Evolutionary conservation across 2,329 filamentous ascomycete genomes (phyloP).

Genomic region (Graphilbum ipis-grandicollis): DNA sequence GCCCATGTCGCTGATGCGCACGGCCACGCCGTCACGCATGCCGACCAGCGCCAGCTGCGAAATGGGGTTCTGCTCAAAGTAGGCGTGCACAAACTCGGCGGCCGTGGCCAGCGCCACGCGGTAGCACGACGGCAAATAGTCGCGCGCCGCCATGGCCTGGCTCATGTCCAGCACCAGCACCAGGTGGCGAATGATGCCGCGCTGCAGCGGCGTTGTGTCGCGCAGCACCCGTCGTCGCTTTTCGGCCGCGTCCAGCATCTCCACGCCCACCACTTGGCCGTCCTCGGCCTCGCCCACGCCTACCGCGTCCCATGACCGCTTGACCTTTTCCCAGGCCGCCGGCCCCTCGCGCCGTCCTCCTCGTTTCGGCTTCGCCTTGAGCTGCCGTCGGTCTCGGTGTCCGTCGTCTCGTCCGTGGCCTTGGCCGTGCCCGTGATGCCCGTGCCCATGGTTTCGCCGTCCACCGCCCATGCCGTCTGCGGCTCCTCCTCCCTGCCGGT

Average conservation of each 20-base stretch:
- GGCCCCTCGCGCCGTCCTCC: conserved; percentile 11
- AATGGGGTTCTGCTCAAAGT: conserved; percentile 97
- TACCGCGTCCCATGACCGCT: conserved; percentile 54
- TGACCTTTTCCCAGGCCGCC: conserved; percentile 49
- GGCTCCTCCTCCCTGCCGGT: conserved; percentile 7
- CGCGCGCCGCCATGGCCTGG: conserved; percentile 87
- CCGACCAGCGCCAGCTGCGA: conserved; percentile 85
- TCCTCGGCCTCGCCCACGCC: conserved; percentile 64
- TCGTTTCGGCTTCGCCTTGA: conserved; percentile 6
- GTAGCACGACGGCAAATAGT: conserved; percentile 76
- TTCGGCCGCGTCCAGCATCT: conserved; percentile 62
- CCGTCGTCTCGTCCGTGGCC: too few relatives aligned
- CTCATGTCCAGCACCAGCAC: conserved; percentile 85
- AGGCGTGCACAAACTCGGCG: conserved; percentile 77
- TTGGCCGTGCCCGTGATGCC: conserved; percentile 9
- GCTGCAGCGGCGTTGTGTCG: conserved; percentile 88
- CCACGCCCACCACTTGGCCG: conserved; percentile 60
- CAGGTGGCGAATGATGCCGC: conserved; percentile 93
- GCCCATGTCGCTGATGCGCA: conserved; percentile 73
- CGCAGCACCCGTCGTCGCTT: conserved; percentile 68
- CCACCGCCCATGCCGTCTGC: conserved; percentile 9
- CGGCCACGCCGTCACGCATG: conserved; percentile 81
- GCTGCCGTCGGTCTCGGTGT: too few relatives aligned
- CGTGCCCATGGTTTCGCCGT: conserved; percentile 3
- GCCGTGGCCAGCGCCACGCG: conserved; percentile 69